These are phyloP conservation scores for Rhynchospora tenuis DNA, from an alignment of 176 grass and related monocot species.

Conservation along the genomic window DNA sequence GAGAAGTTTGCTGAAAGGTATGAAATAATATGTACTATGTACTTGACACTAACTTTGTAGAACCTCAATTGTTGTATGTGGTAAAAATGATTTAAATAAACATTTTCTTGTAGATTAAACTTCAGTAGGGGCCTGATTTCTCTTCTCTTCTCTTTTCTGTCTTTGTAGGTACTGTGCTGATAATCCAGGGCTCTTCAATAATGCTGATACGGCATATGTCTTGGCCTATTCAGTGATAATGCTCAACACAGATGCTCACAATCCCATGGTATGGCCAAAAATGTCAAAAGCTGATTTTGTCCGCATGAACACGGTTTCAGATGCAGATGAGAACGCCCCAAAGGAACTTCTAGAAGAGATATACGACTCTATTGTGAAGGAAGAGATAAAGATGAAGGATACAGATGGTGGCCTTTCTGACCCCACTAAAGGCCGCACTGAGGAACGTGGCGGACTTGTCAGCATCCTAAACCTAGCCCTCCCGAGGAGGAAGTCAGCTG, in stretches of 20 bases:
- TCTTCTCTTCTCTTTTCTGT: neutral
- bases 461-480: constrained; percentile 96
- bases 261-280: constrained; percentile 99
- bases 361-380: constrained; percentile 92
- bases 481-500: constrained; percentile 72
- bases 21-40: constrained; percentile 15
- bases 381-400: constrained; percentile 98
- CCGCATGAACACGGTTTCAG: constrained; percentile 72
- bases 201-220: constrained; percentile 96
- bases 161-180: constrained; percentile 97
- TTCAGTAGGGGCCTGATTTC: neutral
- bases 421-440: constrained; percentile 43
- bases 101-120: neutral
- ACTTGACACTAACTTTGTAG: neutral
- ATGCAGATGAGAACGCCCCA: constrained; percentile 87
- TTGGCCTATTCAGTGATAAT: constrained; percentile 99
- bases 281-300: constrained; percentile 95
- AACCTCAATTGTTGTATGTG: neutral
- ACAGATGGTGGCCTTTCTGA: constrained; percentile 33
- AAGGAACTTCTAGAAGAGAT: constrained; percentile 92
- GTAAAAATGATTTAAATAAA: neutral
- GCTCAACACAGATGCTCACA: constrained; percentile 99
- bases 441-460: constrained; percentile 74
- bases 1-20: constrained; percentile 99
- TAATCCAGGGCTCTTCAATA: constrained; percentile 98